Evolutionary conservation across 1,284 basidiomycete species (phyloP), one percentile per base, ranked within the genome.

Genomic region (Abortiporus biennis): DNA sequence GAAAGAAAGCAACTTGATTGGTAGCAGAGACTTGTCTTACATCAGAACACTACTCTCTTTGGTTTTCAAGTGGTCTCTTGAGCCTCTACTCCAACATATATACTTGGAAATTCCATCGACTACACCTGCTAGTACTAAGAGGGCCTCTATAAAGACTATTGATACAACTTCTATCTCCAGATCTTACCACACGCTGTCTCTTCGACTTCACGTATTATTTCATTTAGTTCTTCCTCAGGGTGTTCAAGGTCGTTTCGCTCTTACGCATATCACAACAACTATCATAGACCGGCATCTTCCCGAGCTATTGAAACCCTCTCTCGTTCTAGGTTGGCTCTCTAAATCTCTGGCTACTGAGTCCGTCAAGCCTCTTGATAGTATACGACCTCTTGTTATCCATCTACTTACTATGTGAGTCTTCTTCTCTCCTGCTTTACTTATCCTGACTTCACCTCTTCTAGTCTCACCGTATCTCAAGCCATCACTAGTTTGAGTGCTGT

Each of bases 251-350:
- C 60, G 58, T 6, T 54, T 75, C 16, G 60, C 76, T 8, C 71
- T 76, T 51, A 82, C 80, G 1, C 55, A 74, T 23, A 76, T 89
- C 41, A 76, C 82, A 2, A 72, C 74, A 1, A 69, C 70, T 1
- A 55, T 89, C 9, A 55, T 86, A n/a, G 68, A 72, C 44, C 68
- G 68, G 32, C 76, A 87, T 52, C 51, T 76, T 3, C 57, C 68
- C 5, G 77, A 83, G 47, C 53, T 88, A 6, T 61, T 88, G 13
- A 67, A 65, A 31, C 72, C 78, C 4, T 68, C 74, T 20, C 68
- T 88, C 2, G 58, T 73, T 12, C 61, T 89, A 3, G 85, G 80
- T 2, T 89, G 85, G 85, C 63, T 85, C 3, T 81, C 83, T 3
- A 76, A 73, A 45, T 62, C 68, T 0, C 51, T 72, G 4, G 58